These are phyloP conservation scores for Saussurea involucrata DNA, from an alignment of 129 eudicot genomes.

Conservation along the genomic window DNA sequence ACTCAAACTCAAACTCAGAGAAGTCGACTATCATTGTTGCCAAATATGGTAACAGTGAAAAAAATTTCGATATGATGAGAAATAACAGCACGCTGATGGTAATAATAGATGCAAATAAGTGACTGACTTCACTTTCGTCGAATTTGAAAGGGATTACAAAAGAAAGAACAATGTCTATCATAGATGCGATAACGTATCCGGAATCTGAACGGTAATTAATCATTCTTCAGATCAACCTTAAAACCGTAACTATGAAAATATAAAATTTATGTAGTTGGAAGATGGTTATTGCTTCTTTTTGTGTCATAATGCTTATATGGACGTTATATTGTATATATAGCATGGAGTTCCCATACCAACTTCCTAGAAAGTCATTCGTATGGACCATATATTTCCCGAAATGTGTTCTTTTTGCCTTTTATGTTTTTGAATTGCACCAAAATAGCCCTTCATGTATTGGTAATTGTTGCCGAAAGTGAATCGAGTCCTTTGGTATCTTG, in stretches of 20 bases:
- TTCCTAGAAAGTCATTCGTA: neutral
- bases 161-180: constrained; percentile 5
- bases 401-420: neutral
- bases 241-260: neutral
- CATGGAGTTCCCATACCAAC: neutral
- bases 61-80: neutral
- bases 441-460: neutral
- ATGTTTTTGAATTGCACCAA: neutral
- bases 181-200: neutral
- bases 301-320: neutral
- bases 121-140: constrained; percentile 19
- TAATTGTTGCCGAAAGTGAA: no score
- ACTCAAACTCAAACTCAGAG: neutral
- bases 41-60: neutral
- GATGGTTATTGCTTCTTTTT: neutral
- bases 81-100: neutral
- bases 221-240: neutral
- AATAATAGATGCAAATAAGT: constrained; percentile 10
- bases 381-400: neutral
- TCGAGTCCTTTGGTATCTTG: no score
- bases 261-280: neutral
- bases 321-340: neutral
- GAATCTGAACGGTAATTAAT: neutral
- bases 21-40: neutral
- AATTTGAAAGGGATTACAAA: constrained; percentile 14